Conservation (phyloP, 139 green algal species). For the Edaphochlamys debaryana region DNA sequence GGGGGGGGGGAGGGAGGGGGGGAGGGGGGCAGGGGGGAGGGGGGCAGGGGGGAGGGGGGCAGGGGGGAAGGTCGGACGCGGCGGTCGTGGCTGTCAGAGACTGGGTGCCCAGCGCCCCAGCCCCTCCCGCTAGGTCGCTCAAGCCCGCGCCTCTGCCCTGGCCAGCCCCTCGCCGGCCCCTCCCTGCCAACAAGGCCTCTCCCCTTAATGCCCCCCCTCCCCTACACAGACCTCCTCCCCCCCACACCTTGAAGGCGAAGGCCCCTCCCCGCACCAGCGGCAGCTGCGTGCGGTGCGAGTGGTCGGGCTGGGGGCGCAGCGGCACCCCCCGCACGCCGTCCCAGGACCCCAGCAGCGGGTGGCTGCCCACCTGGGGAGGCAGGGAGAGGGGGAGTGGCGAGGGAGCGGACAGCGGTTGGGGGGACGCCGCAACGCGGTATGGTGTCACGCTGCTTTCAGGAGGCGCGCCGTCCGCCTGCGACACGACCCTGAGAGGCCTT, state of each 20-base stretch:
- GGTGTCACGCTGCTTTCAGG: too few species aligned
- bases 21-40: neutral
- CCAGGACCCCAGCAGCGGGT: slow-evolving; percentile 3
- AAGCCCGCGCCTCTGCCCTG: too few species aligned
- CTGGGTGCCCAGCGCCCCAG: too few species aligned
- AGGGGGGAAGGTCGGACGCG: neutral
- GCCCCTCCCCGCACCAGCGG: neutral
- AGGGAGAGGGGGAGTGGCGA: too few species aligned
- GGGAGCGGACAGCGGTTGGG: too few species aligned
- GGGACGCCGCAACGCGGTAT: neutral
- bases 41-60: neutral
- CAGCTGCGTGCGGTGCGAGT: neutral
- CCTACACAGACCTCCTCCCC: neutral
- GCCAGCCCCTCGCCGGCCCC: too few species aligned
- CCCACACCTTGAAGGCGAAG: slow-evolving; percentile 8
- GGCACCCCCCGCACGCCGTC: neutral
- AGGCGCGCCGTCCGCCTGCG: neutral
- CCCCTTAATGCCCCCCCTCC: too few species aligned
- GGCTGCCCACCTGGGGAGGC: neutral
- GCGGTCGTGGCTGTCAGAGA: too few species aligned
- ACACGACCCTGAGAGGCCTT: too few species aligned
- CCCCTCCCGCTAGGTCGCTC: too few species aligned
- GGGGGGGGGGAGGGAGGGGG: too few species aligned
- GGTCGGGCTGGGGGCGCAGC: neutral
- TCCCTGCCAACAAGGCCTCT: too few species aligned